Base-by-base conservation (phyloP, 1,284 basidiomycete species). In the Schizophyllum amplum region DNA sequence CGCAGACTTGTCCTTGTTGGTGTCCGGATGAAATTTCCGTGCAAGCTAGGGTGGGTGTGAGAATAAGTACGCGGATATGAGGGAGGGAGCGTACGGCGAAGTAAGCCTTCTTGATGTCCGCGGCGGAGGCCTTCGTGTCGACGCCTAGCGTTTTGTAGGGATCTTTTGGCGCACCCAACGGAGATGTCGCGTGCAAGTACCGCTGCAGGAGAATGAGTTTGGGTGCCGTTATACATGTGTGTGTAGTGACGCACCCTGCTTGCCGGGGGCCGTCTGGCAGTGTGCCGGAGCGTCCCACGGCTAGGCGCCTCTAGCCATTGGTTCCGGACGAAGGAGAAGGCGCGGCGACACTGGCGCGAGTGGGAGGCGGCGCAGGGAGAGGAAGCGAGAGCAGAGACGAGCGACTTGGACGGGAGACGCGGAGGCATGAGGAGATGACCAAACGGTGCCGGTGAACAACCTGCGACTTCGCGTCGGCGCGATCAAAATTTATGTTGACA, bases 1-100 rank as follows among this genome's bases (percentile, higher is more conserved):
- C 0, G 96, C 93, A 52, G 80, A 80, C 65, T 91, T 88, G 69
- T 98, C 94, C 59, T 94, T 92, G 74, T 94, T 98, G 21, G 94
- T 94, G 68, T 99, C 97, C 0, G 97, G 97, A 72, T 99, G 97
- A 68, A 87, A 98, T 78, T 98, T 97, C 61, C 97, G 91, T 25
- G 97, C 97, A 62, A 99, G 87, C 92, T 42, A 26, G 51, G 33
- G 66, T n/a, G 26, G 61, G 57, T 56, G 65, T 24, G 54, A 57
- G 42, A 52, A 51, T 56, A 56, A 24, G 20, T 24, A 25, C 53
- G 47, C 49, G 23, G 24, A 23, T 47, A 54, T 58, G 51, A 33
- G 17, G 47, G 51, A 47, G 57, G 57, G 25, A n/a, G 69, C 86
- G 66, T 68, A 95, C 95, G 65, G 87, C 81, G 71, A 98, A 99